Conservation (phyloP, 2,329 filamentous ascomycete genomes). For the Thermothelomyces thermophilus region DNA sequence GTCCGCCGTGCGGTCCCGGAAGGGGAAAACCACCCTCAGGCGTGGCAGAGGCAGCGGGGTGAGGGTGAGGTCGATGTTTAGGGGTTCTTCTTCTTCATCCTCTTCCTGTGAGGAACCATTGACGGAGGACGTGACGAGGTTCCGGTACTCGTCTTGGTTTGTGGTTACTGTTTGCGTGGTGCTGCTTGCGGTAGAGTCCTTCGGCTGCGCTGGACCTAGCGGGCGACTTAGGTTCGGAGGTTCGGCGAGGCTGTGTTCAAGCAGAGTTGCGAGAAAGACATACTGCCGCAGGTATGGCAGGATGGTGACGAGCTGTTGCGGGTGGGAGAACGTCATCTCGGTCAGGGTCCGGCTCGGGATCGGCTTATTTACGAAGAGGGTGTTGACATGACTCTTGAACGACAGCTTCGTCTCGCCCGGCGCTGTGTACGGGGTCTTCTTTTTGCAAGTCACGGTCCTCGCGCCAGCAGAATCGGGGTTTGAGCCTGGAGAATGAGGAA, state of each 20-base stretch:
- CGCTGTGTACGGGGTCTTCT: constrained; percentile 39
- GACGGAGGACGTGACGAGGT: constrained; percentile 9
- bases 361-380: constrained; percentile 63
- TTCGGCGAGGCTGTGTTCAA: constrained; percentile 54
- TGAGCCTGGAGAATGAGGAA: constrained; percentile 45
- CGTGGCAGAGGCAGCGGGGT: constrained; percentile 44
- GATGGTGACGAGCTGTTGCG: constrained; percentile 65
- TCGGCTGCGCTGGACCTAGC: constrained; percentile 12
- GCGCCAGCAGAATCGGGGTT: constrained; percentile 52
- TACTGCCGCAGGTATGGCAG: constrained; percentile 73
- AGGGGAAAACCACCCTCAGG: constrained; percentile 49
- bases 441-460: constrained; percentile 46
- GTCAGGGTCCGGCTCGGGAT: constrained; percentile 63
- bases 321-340: constrained; percentile 70
- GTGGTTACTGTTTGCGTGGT: constrained; percentile 20
- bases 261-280: constrained; percentile 59
- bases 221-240: constrained; percentile 24
- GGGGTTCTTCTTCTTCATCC: constrained; percentile 13
- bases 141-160: constrained; percentile 24
- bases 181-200: neutral
- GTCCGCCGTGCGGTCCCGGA: constrained; percentile 41
- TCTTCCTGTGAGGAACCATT: neutral
- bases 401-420: constrained; percentile 26
- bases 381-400: constrained; percentile 46
- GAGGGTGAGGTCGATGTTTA: constrained; percentile 47